A percentile compares a stretch with the other conserved stretches of the same genome.
These are phyloP conservation scores for Pinguiococcus pyrenoidosus DNA, from an alignment of 108 stramenopile species.

Conservation along the genomic window DNA sequence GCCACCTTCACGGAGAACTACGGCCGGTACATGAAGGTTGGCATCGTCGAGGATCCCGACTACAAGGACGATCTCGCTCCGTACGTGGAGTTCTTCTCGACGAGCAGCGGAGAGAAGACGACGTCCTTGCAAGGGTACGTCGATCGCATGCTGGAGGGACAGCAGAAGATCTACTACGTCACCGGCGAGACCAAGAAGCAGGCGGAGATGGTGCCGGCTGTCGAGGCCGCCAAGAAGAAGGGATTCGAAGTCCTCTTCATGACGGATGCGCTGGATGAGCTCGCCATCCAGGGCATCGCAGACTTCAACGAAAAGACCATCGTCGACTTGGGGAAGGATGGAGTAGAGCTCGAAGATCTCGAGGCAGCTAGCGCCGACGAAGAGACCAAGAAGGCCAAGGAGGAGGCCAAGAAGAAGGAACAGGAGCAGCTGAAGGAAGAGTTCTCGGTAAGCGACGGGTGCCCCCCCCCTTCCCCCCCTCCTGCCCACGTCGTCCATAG, in stretches of 20 bases:
- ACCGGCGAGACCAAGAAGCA: slow-evolving; percentile 71
- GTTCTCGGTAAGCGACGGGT: too few relatives aligned
- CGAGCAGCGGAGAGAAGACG: slow-evolving; percentile 58
- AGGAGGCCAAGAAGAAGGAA: slow-evolving; percentile 86
- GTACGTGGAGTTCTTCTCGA: slow-evolving; percentile 69
- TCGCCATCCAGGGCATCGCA: slow-evolving; percentile 71
- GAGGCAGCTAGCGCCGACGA: too few relatives aligned
- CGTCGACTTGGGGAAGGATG: slow-evolving; percentile 82
- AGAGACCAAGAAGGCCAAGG: slow-evolving; percentile 64
- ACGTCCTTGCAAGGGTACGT: slow-evolving; percentile 73
- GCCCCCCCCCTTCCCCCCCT: too few relatives aligned
- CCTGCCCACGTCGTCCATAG: too few relatives aligned
- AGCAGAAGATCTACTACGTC: slow-evolving; percentile 87
- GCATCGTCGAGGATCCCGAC: slow-evolving; percentile 77
- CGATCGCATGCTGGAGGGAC: slow-evolving; percentile 63
- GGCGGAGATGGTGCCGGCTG: slow-evolving; percentile 67
- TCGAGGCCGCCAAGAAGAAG: slow-evolving; percentile 66
- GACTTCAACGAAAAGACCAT: slow-evolving; percentile 54
- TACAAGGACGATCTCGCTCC: slow-evolving; percentile 70
- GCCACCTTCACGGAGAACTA: slow-evolving; percentile 84
- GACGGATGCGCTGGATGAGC: slow-evolving; percentile 91
- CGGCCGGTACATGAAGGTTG: slow-evolving; percentile 89
- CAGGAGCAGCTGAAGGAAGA: slow-evolving; percentile 42
- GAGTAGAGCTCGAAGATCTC: slow-evolving; percentile 59
- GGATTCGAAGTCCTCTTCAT: slow-evolving; percentile 83